These are phyloP conservation scores for Colletotrichum eleusines DNA, from an alignment of 2,329 filamentous ascomycete genomes.

Conservation along the genomic window DNA sequence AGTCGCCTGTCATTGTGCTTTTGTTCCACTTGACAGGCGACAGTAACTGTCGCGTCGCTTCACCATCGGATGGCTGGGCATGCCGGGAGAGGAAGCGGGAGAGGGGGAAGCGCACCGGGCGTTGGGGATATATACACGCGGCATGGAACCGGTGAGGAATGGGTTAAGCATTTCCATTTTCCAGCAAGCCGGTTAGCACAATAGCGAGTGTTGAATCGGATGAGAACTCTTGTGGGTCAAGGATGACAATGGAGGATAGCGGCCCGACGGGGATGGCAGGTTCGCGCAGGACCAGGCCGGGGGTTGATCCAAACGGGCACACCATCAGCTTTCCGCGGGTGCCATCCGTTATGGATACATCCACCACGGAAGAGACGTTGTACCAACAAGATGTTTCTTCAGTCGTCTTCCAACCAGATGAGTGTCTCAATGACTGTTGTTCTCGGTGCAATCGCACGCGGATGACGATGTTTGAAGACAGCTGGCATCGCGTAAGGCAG, in stretches of 20 bases:
- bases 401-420: constrained; percentile 9
- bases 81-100: constrained; percentile 24
- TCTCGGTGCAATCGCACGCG: background rate
- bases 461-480: constrained; percentile 1
- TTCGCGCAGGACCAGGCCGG: constrained; percentile 31
- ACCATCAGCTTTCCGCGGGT: constrained; percentile 39
- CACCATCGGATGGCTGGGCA: constrained; percentile 36
- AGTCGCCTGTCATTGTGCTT: constrained; percentile 51
- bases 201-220: constrained; percentile 13
- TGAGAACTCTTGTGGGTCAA: background rate
- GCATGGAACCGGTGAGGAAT: constrained; percentile 1
- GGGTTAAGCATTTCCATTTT: constrained; percentile 20
- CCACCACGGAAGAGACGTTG: constrained; percentile 40
- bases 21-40: constrained; percentile 40
- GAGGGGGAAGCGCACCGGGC: constrained; percentile 20
- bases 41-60: constrained; percentile 28
- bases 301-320: constrained; percentile 34
- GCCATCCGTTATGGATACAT: constrained; percentile 38
- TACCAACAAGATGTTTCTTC: constrained; percentile 38
- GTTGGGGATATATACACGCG: constrained; percentile 40
- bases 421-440: background rate
- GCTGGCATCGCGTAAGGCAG: background rate
- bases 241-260: constrained; percentile 17
- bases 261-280: constrained; percentile 29
- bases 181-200: constrained; percentile 26